A percentile compares a stretch with the other conserved stretches of the same genome.
phyloP scores from a whole-genome alignment of 2,329 filamentous ascomycete genomes.

The Ceratocystis lukuohia region DNA sequence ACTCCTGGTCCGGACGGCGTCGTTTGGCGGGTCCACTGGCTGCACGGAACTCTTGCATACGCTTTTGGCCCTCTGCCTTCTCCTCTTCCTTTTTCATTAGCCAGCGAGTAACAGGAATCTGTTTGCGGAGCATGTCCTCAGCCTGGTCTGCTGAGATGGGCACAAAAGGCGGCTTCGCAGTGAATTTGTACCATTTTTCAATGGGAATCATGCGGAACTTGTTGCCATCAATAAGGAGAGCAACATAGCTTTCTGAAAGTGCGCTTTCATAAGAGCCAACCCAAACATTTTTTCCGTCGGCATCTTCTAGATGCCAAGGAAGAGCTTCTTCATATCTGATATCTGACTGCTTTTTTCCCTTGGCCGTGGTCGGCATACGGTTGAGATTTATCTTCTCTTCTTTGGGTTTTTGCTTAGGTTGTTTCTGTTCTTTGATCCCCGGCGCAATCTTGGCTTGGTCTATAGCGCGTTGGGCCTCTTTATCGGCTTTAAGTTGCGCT shows the following conservation, averaged over 20 bases:
- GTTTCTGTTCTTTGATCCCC: constrained; percentile 48
- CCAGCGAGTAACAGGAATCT: constrained; percentile 65
- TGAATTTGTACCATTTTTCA: constrained; percentile 92
- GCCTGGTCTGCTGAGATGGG: constrained; percentile 70
- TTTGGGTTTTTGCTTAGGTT: constrained; percentile 50
- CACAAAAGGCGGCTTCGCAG: constrained; percentile 64
- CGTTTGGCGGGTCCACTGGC: constrained; percentile 15
- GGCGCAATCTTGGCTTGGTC: constrained; percentile 91
- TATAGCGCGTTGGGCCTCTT: constrained; percentile 71
- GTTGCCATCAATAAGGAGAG: constrained; percentile 56
- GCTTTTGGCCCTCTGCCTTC: constrained; percentile 37
- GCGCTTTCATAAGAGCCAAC: constrained; percentile 82
- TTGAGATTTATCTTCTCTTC: constrained; percentile 80
- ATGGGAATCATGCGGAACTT: constrained; percentile 77
- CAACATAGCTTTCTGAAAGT: constrained; percentile 71
- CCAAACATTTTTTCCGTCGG: constrained; percentile 90
- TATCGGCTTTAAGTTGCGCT: constrained; percentile 61
- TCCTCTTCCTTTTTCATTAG: constrained; percentile 57
- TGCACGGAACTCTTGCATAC: constrained; percentile 39
- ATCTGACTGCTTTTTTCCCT: constrained; percentile 59
- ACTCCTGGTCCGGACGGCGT: constrained; percentile 13
- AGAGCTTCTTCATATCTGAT: constrained; percentile 87
- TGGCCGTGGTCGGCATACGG: constrained; percentile 64
- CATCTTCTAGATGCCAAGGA: constrained; percentile 94
- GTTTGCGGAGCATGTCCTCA: constrained; percentile 69